phyloP scores from a whole-genome alignment of 129 eudicot genomes.

The Oenanthe sinensis region DNA sequence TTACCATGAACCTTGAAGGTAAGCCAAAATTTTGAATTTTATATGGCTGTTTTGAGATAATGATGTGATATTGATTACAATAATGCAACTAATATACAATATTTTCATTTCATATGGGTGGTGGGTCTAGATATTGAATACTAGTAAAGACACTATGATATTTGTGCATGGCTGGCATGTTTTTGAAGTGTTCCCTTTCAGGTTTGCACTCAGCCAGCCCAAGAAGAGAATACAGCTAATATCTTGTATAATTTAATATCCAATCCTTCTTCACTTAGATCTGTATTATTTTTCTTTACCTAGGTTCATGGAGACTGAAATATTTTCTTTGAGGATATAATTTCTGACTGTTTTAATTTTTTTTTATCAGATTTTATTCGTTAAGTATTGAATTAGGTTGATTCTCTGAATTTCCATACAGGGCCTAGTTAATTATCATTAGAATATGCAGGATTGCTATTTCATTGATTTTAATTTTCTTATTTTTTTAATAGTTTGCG shows the following conservation, averaged over 20 bases:
- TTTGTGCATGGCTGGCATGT: slow-evolving; percentile 7
- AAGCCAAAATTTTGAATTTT: background rate
- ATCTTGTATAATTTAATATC: background rate
- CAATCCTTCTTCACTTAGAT: background rate
- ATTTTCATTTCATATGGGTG: background rate
- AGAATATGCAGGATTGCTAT: background rate
- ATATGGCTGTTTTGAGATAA: background rate
- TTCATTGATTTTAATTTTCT: background rate
- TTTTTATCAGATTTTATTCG: background rate
- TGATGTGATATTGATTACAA: background rate
- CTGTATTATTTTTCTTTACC: background rate
- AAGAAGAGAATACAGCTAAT: slow-evolving; percentile 1
- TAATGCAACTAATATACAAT: slow-evolving; percentile 3
- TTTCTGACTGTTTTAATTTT: background rate
- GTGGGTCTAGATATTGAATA: background rate
- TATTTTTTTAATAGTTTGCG: background rate
- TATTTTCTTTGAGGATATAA: background rate
- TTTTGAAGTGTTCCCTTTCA: background rate
- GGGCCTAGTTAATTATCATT: background rate
- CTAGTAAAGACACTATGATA: background rate
- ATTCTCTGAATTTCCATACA: background rate
- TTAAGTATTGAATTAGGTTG: background rate
- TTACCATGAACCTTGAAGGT: background rate
- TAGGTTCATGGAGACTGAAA: background rate
- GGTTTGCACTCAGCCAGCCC: slow-evolving; percentile 4